phyloP scores from a whole-genome alignment of 2,329 filamentous ascomycete species.

The Xylaria sp. region DNA sequence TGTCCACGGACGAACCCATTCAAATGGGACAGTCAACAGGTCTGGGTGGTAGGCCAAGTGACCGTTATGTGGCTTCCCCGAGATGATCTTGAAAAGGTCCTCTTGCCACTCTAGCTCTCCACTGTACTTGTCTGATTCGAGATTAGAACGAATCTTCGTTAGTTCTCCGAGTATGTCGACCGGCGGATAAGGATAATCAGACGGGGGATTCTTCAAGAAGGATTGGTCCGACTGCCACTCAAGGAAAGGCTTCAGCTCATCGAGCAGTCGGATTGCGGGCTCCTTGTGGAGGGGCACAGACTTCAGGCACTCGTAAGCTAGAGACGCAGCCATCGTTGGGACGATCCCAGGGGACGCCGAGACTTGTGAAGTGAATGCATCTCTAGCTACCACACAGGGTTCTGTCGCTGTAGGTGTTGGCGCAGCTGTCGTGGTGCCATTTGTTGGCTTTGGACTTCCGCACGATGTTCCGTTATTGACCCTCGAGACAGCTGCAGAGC shows the following conservation, averaged over 20 bases:
- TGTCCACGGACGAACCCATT: conserved; percentile 34
- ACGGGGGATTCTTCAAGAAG: conserved; percentile 31
- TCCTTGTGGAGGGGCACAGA: conserved; percentile 32
- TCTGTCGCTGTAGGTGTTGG: conserved; percentile 29
- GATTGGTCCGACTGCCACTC: conserved; percentile 35
- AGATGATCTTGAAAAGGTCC: conserved; percentile 22
- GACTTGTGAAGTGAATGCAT: conserved; percentile 27
- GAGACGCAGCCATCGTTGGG: conserved; percentile 31
- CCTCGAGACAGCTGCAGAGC: conserved; percentile 12
- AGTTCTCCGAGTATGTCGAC: conserved; percentile 30
- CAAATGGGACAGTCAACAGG: conserved; percentile 32
- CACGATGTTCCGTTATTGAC: conserved; percentile 20
- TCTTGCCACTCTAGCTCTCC: conserved; percentile 34
- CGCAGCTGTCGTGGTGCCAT: conserved; percentile 12
- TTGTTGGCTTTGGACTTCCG: conserved; percentile 8
- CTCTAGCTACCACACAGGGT: conserved; percentile 32
- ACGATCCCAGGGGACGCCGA: conserved; percentile 14
- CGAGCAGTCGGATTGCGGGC: conserved; percentile 30
- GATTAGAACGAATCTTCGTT: conserved; percentile 27
- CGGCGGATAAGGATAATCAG: conserved; percentile 29
- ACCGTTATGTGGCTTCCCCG: conserved; percentile 31
- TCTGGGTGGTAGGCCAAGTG: conserved; percentile 31
- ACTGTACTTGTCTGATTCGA: conserved; percentile 23
- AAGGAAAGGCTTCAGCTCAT: conserved; percentile 31
- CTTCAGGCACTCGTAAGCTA: conserved; percentile 31